A percentile compares a stretch with the other conserved stretches of the same genome.
Evolutionary conservation across 2,329 filamentous ascomycete genomes (phyloP).

Genomic region (Monilinia fructicola): DNA sequence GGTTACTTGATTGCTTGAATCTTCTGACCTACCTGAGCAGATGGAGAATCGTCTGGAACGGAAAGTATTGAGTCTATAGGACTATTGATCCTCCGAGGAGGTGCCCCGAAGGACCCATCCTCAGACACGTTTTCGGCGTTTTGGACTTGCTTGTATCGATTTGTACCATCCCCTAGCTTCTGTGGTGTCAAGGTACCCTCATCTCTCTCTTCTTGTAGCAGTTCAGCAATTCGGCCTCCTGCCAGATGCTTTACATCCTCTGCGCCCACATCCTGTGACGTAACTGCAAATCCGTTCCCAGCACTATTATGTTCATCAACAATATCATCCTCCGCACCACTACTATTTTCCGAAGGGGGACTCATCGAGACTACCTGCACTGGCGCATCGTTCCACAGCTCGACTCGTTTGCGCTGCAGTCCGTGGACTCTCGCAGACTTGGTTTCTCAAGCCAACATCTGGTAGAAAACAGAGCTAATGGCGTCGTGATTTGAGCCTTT

Average conservation of each 20-base stretch:
- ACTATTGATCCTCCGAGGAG: conserved; percentile 60
- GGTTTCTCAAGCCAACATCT: conserved; percentile 31
- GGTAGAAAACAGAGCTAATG: background rate
- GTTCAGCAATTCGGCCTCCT: conserved; percentile 33
- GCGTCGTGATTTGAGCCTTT: background rate
- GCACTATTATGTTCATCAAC: conserved; percentile 51
- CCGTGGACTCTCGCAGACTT: conserved; percentile 31
- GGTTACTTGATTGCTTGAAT: background rate
- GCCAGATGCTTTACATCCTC: conserved; percentile 42
- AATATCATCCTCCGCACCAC: conserved; percentile 57
- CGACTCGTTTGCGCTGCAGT: conserved; percentile 36
- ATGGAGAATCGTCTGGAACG: conserved; percentile 80
- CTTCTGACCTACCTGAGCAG: conserved; percentile 63
- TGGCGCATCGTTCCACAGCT: conserved; percentile 37
- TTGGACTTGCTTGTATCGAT: conserved; percentile 37
- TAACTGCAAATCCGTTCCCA: conserved; percentile 36
- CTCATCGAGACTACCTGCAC: conserved; percentile 58
- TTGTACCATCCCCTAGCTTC: conserved; percentile 42
- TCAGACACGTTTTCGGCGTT: conserved; percentile 51
- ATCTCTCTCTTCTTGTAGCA: conserved; percentile 37
- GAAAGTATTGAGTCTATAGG: conserved; percentile 68
- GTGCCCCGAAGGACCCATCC: conserved; percentile 53
- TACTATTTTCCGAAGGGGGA: conserved; percentile 63
- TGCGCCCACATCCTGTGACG: conserved; percentile 3
- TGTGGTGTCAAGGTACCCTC: conserved; percentile 30